Evolutionary conservation across 768 basidiomycete genomes (phyloP), one percentile per base, ranked within the genome.

Genomic region (Termitomyces eurrhizus): DNA sequence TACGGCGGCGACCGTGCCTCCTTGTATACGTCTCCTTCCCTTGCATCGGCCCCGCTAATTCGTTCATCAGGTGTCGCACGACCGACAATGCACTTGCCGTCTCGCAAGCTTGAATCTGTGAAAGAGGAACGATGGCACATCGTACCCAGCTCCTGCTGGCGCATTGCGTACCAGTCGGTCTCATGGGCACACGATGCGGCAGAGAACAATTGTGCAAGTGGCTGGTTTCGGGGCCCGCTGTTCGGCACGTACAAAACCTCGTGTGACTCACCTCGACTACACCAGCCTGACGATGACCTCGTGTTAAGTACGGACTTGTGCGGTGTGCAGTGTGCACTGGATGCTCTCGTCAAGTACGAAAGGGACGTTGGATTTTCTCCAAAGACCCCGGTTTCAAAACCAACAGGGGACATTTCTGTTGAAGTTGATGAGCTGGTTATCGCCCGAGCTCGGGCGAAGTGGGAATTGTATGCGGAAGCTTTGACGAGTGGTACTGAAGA

Each of bases 401-500:
- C 29, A 32, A 46, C 21, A 41, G 42, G 55, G 21, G 62, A 66
- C 52, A 45, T 73, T 37, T 66, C 63, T 48, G 50, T 65, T 26
- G 62, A 64, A n/a, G 63, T 78, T 21, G 70, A 75, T 48, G 74
- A 79, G 54, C 68, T 73, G 12, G 73, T 73, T 18, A 58, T 79
- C 37, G 60, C 66, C 44, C 63, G 66, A 7, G 73, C 67, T 52
- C 78, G 72, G 65, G 68, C 77, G 61, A 70, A 64, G 37, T 85
- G 82, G 83, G 68, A 76, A 21, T 69, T 74, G 26, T 68, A 77
- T 41, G 71, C 79, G 45, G 73, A 75, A 61, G 75, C 74, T 63
- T 69, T 84, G 58, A 70, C 78, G 72, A 70, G 49, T 64, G 65
- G 62, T 29, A 58, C 60, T 57, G 56, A 36, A 24, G 26, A 42